Conservation (phyloP, 164 flowering plant genomes). For the Vitis vinifera region DNA sequence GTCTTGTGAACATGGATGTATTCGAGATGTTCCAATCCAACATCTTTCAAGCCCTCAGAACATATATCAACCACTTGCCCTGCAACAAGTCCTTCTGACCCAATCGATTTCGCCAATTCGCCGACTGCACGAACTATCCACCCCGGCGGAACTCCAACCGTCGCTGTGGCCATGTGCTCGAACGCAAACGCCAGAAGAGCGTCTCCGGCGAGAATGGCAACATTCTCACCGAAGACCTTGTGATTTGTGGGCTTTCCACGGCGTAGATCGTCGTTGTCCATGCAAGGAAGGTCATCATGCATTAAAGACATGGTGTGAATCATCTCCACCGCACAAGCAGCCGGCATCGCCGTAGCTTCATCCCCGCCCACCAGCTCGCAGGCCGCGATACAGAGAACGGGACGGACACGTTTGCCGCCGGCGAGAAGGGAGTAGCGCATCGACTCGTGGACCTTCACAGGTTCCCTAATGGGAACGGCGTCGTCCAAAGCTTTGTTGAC, state of each 20-base stretch:
- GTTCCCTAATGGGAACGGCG: constrained; percentile 50
- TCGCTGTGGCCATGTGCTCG: constrained; percentile 57
- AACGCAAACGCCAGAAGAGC: constrained; percentile 69
- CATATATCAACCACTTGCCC: constrained; percentile 74
- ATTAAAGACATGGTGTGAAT: constrained; percentile 84
- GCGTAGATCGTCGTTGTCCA: constrained; percentile 80
- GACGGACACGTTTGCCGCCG: constrained; percentile 80
- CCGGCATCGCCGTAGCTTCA: constrained; percentile 56
- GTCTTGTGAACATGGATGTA: constrained; percentile 77
- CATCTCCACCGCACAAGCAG: constrained; percentile 83
- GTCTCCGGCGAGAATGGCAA: constrained; percentile 77
- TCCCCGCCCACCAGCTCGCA: constrained; percentile 75
- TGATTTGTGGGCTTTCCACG: constrained; percentile 81
- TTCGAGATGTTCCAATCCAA: constrained; percentile 60
- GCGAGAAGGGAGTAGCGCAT: constrained; percentile 83
- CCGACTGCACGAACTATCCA: constrained; percentile 48
- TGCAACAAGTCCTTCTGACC: constrained; percentile 70
- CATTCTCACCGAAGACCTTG: constrained; percentile 69
- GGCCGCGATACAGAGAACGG: constrained; percentile 67
- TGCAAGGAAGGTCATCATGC: constrained; percentile 82
- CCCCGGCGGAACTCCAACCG: constrained; percentile 39
- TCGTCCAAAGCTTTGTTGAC: constrained; percentile 62
- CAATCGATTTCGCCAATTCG: constrained; percentile 61
- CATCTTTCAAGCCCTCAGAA: constrained; percentile 48
- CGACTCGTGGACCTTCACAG: constrained; percentile 64